Conservation (phyloP, 164 flowering plant species). For the Stephania japonica region DNA sequence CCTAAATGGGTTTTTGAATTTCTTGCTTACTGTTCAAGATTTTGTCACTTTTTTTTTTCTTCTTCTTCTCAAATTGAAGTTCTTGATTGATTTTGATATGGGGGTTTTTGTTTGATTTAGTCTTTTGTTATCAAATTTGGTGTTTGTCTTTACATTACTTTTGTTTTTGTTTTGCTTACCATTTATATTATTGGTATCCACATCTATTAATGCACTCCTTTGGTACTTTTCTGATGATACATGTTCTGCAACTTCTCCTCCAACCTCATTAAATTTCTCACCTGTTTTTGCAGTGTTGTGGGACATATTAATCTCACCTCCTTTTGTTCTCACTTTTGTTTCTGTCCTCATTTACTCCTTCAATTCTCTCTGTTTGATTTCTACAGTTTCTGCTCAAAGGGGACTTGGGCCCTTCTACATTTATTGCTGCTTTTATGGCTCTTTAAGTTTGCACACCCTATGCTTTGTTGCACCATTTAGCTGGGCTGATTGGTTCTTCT, state of each 20-base stretch:
- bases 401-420: slow-evolving; percentile 15
- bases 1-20: not conserved
- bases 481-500: slow-evolving; percentile 19
- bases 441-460: slow-evolving; percentile 19
- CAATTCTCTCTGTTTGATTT: slow-evolving; percentile 9
- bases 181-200: not conserved
- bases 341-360: not conserved
- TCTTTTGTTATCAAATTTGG: slow-evolving; percentile 1
- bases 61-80: not conserved
- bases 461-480: slow-evolving; percentile 19
- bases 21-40: not conserved
- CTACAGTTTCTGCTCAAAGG: slow-evolving; percentile 10
- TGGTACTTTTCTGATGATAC: slow-evolving; percentile 1
- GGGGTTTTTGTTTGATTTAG: slow-evolving; percentile 2
- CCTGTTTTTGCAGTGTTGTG: slow-evolving; percentile 6
- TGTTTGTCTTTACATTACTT: not conserved
- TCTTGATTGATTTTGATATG: not conserved
- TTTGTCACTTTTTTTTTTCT: not conserved
- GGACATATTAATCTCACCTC: slow-evolving; percentile 7
- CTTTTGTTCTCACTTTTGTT: slow-evolving; percentile 6
- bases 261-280: slow-evolving; percentile 14
- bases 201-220: not conserved
- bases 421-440: slow-evolving; percentile 22
- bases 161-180: not conserved
- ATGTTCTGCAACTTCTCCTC: not conserved